Conservation (phyloP, 1,284 basidiomycete genomes). For the Irpex sp. region DNA sequence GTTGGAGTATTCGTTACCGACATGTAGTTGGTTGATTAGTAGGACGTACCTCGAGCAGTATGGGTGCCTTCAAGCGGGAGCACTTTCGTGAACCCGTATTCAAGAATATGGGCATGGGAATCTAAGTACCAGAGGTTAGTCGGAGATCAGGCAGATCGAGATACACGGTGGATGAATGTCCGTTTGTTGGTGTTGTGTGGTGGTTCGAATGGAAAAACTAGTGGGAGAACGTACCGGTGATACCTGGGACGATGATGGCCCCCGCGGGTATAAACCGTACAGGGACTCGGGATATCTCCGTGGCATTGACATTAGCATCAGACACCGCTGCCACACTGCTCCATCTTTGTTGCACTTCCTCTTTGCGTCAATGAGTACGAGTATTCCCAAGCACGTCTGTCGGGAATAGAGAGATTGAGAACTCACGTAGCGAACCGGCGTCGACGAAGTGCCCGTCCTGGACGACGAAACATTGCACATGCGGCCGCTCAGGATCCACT, state of each 20-base stretch:
- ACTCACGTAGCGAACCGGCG: conserved; percentile 51
- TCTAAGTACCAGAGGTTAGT: conserved; percentile 38
- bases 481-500: conserved; percentile 45
- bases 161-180: background rate
- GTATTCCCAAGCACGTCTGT: background rate
- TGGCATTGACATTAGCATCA: conserved; percentile 1
- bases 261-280: conserved; percentile 48
- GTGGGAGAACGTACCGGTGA: conserved; percentile 43
- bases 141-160: background rate
- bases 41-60: conserved; percentile 31
- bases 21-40: background rate
- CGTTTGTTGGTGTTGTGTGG: background rate
- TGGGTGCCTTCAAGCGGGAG: conserved; percentile 62
- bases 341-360: conserved; percentile 41
- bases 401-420: background rate
- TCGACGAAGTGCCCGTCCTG: conserved; percentile 43
- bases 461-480: conserved; percentile 56
- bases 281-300: conserved; percentile 9
- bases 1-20: background rate
- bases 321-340: conserved; percentile 6
- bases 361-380: conserved; percentile 25
- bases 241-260: conserved; percentile 59
- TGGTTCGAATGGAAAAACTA: conserved; percentile 1
- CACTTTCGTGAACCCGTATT: conserved; percentile 64
- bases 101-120: conserved; percentile 76